Evolutionary conservation across 352 stramenopile species (phyloP), one percentile per base, ranked within the genome.

Genomic region (Phytophthora syringae): DNA sequence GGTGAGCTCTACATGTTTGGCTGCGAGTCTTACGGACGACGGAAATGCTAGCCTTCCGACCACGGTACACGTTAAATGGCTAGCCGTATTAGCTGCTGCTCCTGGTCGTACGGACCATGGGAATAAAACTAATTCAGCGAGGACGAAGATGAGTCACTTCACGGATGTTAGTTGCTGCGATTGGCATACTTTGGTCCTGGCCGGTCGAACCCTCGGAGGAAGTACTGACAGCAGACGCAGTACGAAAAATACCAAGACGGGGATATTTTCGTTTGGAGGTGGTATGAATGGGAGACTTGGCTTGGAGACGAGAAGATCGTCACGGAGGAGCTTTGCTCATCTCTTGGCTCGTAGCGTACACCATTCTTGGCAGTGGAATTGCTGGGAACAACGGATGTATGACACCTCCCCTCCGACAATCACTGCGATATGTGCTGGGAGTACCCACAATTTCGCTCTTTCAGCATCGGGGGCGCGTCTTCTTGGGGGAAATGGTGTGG

Each of bases 1-100:
- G 84, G 84, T 1, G 64, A 67, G 52, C 52, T 93, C 0, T 93
- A 85, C 44, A 93, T 87, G 82, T 89, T 91, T 58, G 84, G 82
- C 2, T 86, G 80, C 52, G 78, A 74, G 2, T 74, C 77, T 16
- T 91, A 92, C 48, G 81, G 84, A 63, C 7, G 48, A 74, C 21
- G 25, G 52, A 1, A 54, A 72, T 32, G 40, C 60, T 6, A 54
- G 55, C 10, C 37, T 70, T 2, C 78, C 81, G 2, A 67, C 68
- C 4, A 60, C 56, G 6, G 60, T 88, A 13, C 48, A 24, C 13
- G 79, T 90, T 69, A 74, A 32, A 21, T 89, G 79, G 79, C 61
- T 52, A 12, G 61, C 50, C 9, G 48, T 89, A 12, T 45, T 84
- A 1, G 37, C 16, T 56, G 40, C 52, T 18, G 21, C 30, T 39